Evolutionary conservation across 805 yeast genomes (phyloP), one percentile per base, ranked within the genome.

Genomic region (Cyberlindnera mrakii): DNA sequence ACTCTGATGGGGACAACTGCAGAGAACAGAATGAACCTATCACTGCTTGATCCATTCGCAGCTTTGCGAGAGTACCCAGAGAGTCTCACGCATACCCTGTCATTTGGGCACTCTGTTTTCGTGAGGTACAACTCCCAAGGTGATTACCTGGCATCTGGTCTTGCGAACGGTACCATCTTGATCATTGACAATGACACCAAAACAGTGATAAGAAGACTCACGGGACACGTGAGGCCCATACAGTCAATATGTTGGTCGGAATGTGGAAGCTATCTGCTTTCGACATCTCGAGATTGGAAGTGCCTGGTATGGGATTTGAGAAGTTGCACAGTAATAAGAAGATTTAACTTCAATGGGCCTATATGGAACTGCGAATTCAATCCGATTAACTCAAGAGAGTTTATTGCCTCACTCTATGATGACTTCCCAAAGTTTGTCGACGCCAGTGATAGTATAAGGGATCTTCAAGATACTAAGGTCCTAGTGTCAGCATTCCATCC

Each of bases 41-140:
- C 93, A 9, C 71, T 91, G 19, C 77, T 86, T 50, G 98, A 90
- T 62, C 97, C 97, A 3, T 87, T 88, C 61, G 79, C 91, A 2
- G 89, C 91, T 18, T 82, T 95, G 17, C 88, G 87, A 56, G 98
- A 90, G 58, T 90, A 77, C 54, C 98, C 98, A 0, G 96, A 90
- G 47, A 74, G 82, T 1, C 73, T 87, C n/a, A 75, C 84, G 2
- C 80, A 80, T 47, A 80, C 90, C 0, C 64, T 88, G 11, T 76
- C 75, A 11, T 78, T 78, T 42, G 82, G 88, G 2, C 78, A 75
- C 35, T 72, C 86, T 0, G 83, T 87, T 8, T 77, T 77, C 45
- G 71, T 89, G 33, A 77, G 75, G 57, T 85, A 79, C 66, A 85
- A 79, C 52, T 65, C 73, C 7, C 77, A 77, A 40, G 97, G 97